Conservation (phyloP, 306 rosid species). For the Glycine tomentella region DNA sequence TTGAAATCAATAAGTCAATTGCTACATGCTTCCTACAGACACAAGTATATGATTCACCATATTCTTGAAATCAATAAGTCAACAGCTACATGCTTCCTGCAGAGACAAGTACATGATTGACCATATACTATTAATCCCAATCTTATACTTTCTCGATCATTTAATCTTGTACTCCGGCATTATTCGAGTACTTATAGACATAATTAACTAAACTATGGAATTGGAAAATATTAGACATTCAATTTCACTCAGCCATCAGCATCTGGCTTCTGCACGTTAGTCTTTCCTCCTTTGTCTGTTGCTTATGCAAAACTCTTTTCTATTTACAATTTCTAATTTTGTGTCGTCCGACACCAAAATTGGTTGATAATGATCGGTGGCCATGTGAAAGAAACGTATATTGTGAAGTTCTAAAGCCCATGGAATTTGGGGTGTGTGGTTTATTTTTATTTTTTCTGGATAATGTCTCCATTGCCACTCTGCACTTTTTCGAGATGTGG, state of each 20-base stretch:
- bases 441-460: too few species aligned
- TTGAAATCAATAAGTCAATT: neutral
- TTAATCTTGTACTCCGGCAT: neutral
- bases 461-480: too few species aligned
- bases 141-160: neutral
- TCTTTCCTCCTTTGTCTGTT: conserved; percentile 15
- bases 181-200: too few species aligned
- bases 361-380: neutral
- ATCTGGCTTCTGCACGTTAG: conserved; percentile 17
- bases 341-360: neutral
- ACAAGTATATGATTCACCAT: neutral
- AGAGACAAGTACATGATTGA: neutral
- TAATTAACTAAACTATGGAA: too few species aligned
- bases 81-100: neutral
- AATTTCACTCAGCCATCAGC: neutral
- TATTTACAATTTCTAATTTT: neutral
- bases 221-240: too few species aligned
- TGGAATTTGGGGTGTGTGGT: too few species aligned
- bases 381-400: neutral
- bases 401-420: too few species aligned
- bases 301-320: conserved; percentile 6
- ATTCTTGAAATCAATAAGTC: neutral
- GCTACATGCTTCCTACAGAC: neutral
- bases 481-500: too few species aligned
- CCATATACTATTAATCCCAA: neutral